Conservation (phyloP, 805 yeast genomes). For the Barnettozyma wickerhamii region DNA sequence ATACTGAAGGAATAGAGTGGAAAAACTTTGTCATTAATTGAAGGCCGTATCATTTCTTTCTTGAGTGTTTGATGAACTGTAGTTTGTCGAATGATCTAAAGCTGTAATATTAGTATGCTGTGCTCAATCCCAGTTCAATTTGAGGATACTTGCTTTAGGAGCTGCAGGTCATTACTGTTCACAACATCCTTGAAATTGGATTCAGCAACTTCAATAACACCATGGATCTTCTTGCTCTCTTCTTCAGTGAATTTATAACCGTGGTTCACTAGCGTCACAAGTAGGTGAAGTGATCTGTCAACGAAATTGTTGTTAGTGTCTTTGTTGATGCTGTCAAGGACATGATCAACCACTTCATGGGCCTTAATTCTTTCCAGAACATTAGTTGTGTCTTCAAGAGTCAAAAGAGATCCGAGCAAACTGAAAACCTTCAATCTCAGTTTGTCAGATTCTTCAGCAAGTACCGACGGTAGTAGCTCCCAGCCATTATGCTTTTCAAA, state of each 20-base stretch:
- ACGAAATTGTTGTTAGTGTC: conserved; percentile 42
- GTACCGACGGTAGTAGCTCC: conserved; percentile 38
- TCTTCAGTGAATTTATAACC: conserved; percentile 41
- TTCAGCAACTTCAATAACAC: conserved; percentile 36
- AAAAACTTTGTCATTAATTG: no score
- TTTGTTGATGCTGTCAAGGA: conserved; percentile 23
- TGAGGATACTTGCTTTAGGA: conserved; percentile 40
- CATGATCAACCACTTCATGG: conserved; percentile 24
- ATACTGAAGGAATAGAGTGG: conserved; percentile 11
- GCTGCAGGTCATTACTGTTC: conserved; percentile 48
- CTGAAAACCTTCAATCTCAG: conserved; percentile 52
- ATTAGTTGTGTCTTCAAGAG: conserved; percentile 42
- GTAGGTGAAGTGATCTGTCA: conserved; percentile 52
- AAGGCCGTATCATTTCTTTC: conserved; percentile 6
- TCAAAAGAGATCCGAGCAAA: conserved; percentile 52
- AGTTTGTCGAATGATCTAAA: conserved; percentile 18
- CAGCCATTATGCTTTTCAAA: conserved; percentile 65
- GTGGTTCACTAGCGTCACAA: conserved; percentile 41
- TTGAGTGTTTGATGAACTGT: conserved; percentile 16
- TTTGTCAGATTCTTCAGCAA: conserved; percentile 29
- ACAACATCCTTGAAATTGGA: conserved; percentile 40
- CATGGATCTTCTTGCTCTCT: conserved; percentile 36
- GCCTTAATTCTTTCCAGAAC: conserved; percentile 35
- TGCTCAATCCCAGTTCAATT: not conserved
- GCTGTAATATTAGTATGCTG: conserved; percentile 12